Base-by-base conservation (phyloP, 768 basidiomycete genomes). In the Fomitopsis serialis region DNA sequence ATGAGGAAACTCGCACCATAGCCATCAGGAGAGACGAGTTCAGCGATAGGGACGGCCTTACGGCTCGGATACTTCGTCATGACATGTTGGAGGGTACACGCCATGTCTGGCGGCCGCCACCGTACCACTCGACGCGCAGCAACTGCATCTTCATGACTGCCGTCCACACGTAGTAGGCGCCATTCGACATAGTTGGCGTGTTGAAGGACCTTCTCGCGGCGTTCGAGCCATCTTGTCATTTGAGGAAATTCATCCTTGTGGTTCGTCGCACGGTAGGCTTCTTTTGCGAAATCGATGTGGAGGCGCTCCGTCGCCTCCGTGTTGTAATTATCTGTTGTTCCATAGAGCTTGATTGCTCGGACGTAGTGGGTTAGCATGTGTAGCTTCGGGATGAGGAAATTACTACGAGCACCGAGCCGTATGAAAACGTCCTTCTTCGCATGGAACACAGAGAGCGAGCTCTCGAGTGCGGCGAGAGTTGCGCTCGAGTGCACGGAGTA, bases 341-440 rank as follows among this genome's bases (percentile, higher is more conserved):
- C 64, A 34, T 58, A 52, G 12, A 45, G 45, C 27, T 59, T 23
- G n/a, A 68, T 63, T 0, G 53, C 55, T 0, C 21, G 19, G 9
- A 9, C 12, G 22, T 63, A 64, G 36, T 68, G 67, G 1, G 54
- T 29, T 0, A 61, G 54, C 4, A 48, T 37, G 24, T 65, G 62
- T 0, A 66, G 42, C 45, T 68, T 69, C 0, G 63, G 65, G 0
- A 68, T 25, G 3, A 60, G 50, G 56, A 68, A 65, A 19, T 63
- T 12, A 0, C 49, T 36, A 0, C 61, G 59, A 0, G 62, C 48
- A 2, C 62, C 58, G 17, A 63, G 58, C 2, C 62, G 57, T 4
- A 60, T 22, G 45, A 70, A 67, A 8, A 66, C 46, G 0, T 15
- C 1, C 32, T 68, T 67, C 44, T 64, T n/a, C n/a, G 53, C 45